Percentiles rank a stretch among this genome's conserved stretches.
Conservation (phyloP, 768 basidiomycete species). For the Lactarius evosmus region DNA sequence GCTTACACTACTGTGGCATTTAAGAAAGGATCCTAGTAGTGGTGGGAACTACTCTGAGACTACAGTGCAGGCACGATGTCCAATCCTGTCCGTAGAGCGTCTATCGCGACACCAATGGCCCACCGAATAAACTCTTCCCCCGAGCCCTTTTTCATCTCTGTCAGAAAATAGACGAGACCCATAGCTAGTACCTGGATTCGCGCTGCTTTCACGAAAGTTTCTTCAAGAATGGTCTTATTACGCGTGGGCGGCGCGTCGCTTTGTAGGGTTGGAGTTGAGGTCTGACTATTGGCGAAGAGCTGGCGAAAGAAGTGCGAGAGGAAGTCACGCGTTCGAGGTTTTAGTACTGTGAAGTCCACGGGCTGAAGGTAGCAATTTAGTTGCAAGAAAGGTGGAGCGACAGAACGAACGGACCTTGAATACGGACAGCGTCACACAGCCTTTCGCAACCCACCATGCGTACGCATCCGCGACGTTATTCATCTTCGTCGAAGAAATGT, state of each 20-base stretch:
- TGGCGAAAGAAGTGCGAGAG: constrained; percentile 66
- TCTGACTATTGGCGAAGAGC: constrained; percentile 73
- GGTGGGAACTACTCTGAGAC: background rate
- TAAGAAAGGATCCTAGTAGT: constrained; percentile 36
- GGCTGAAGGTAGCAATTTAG: constrained; percentile 48
- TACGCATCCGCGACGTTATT: constrained; percentile 80
- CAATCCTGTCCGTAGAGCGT: constrained; percentile 63
- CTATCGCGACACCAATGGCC: constrained; percentile 64
- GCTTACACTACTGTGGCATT: constrained; percentile 71
- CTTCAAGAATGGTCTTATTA: constrained; percentile 63
- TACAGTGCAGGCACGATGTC: constrained; percentile 46
- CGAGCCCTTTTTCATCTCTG: constrained; percentile 37
- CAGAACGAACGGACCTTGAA: constrained; percentile 61
- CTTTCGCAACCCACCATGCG: constrained; percentile 93
- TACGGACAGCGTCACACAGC: constrained; percentile 65
- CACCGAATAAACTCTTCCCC: constrained; percentile 52
- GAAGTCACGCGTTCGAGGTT: constrained; percentile 61
- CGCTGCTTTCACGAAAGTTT: constrained; percentile 73
- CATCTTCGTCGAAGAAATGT: constrained; percentile 55
- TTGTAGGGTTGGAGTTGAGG: constrained; percentile 58
- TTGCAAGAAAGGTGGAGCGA: background rate
- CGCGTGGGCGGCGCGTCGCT: constrained; percentile 43
- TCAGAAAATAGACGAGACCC: constrained; percentile 73
- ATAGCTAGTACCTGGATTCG: constrained; percentile 63
- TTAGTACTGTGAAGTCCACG: constrained; percentile 77